A percentile compares a stretch with the other conserved stretches of the same genome.
Evolutionary conservation across 1,284 basidiomycete species (phyloP).

Genomic region (Puccinia hordei): DNA sequence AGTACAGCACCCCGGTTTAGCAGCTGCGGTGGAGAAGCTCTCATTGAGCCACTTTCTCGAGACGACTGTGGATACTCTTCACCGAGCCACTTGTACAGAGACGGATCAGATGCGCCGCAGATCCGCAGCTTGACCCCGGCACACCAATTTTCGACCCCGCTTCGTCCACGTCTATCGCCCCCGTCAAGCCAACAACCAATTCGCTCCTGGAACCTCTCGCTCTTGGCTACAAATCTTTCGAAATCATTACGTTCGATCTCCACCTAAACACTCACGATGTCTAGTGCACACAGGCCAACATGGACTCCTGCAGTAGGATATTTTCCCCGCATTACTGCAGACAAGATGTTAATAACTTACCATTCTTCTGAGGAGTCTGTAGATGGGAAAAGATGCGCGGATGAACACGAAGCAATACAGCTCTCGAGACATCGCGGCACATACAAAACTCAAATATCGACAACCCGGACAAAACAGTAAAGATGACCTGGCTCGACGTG

Average conservation of each 20-base stretch:
- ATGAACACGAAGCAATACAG: constrained; percentile 61
- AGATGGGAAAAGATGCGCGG: constrained; percentile 54
- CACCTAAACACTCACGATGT: constrained; percentile 50
- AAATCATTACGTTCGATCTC: background rate
- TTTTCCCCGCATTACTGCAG: background rate
- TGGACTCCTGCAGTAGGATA: constrained; percentile 55
- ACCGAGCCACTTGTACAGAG: too few species aligned
- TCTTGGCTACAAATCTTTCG: background rate
- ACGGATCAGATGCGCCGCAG: too few species aligned
- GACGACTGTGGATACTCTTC: too few species aligned
- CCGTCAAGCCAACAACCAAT: background rate
- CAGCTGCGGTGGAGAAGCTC: too few species aligned
- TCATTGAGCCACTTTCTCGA: too few species aligned
- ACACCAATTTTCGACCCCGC: too few species aligned
- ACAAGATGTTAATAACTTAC: background rate
- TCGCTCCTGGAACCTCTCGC: background rate
- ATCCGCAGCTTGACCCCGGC: too few species aligned
- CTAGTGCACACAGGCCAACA: constrained; percentile 56
- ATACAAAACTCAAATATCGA: constrained; percentile 94
- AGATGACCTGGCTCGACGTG: constrained; percentile 72
- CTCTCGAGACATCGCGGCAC: constrained; percentile 82
- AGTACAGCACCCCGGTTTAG: too few species aligned
- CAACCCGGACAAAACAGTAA: constrained; percentile 56
- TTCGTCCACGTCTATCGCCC: background rate
- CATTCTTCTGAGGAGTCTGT: background rate